These are phyloP conservation scores for Potentilla sterilis DNA, from an alignment of 306 rosid genomes.

Conservation along the genomic window DNA sequence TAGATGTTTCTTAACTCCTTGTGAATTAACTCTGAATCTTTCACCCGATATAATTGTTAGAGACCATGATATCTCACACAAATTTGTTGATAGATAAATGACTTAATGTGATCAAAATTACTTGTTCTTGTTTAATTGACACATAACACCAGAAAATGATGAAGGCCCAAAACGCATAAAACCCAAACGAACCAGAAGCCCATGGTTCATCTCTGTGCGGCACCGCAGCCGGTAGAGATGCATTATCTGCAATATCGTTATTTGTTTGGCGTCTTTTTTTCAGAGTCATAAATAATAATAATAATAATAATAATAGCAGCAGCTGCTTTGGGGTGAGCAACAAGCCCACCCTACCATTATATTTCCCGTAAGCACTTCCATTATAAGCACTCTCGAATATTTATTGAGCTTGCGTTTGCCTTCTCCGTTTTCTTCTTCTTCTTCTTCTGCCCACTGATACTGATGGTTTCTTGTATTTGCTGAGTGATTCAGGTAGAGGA, in stretches of 20 bases:
- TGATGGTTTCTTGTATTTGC: neutral
- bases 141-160: no score
- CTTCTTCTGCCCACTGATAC: neutral
- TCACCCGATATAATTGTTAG: no score
- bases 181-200: neutral
- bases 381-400: neutral
- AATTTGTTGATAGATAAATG: no score
- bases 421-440: neutral
- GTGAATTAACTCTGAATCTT: no score
- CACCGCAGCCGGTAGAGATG: neutral
- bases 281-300: no score
- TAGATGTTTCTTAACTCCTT: no score
- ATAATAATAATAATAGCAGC: neutral
- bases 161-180: neutral
- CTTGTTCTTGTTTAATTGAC: no score
- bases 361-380: neutral
- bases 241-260: neutral
- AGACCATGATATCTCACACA: no score
- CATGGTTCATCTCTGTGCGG: neutral
- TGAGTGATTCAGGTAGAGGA: conserved; percentile 25
- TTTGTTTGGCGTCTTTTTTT: neutral
- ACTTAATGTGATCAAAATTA: no score
- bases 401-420: neutral
- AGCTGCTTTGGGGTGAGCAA: conserved; percentile 32
- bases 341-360: conserved; percentile 5